Conservation (phyloP, 2,329 filamentous ascomycete genomes). For the Paramyrothecium sp. region DNA sequence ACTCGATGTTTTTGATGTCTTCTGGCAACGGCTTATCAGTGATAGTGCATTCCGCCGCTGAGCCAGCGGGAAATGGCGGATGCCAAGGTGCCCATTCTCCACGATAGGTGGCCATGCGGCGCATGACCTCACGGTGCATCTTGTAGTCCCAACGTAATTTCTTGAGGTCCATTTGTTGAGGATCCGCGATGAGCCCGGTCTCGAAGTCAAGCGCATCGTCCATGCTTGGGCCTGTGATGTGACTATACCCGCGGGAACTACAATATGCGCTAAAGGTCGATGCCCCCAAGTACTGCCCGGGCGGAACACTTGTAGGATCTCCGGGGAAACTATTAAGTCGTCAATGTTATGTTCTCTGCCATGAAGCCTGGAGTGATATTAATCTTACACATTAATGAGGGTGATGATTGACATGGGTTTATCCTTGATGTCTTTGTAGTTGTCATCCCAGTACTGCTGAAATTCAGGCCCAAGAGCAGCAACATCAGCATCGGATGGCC, state of each 20-base stretch:
- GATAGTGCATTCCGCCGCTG: neutral
- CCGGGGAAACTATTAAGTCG: conserved; percentile 32
- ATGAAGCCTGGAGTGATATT: neutral
- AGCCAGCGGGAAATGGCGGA: neutral
- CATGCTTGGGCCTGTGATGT: conserved; percentile 48
- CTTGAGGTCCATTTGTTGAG: conserved; percentile 23
- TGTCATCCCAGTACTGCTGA: conserved; percentile 46
- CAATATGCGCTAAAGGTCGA: conserved; percentile 42
- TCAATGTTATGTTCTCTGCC: neutral
- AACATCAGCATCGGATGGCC: conserved; percentile 49
- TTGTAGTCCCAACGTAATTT: conserved; percentile 42
- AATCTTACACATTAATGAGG: neutral
- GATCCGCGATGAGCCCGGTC: conserved; percentile 54
- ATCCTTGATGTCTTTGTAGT: conserved; percentile 40
- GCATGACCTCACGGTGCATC: conserved; percentile 46
- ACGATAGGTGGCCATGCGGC: neutral
- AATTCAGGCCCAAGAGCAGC: conserved; percentile 49
- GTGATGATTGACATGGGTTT: conserved; percentile 34
- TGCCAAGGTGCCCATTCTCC: neutral
- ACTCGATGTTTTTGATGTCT: conserved; percentile 38
- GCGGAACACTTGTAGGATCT: conserved; percentile 33
- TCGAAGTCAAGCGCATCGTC: conserved; percentile 52
- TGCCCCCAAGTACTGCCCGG: conserved; percentile 49
- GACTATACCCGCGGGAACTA: conserved; percentile 59
- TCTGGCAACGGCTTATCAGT: conserved; percentile 31